Evolutionary conservation across 106 monocot species (phyloP).

Genomic region (Dioscorea zingiberensis): DNA sequence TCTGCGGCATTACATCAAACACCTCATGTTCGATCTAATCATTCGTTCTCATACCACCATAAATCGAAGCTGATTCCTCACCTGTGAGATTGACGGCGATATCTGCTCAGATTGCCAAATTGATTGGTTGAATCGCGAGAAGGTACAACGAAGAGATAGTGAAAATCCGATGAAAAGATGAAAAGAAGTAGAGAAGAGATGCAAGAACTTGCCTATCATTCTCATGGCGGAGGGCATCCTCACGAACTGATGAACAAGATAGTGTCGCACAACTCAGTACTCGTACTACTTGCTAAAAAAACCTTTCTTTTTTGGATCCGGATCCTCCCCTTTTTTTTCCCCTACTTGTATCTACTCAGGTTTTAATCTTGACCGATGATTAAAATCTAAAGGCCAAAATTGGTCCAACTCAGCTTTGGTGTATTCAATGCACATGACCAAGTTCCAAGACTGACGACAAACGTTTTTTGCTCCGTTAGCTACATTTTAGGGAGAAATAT

Average conservation of each 20-base stretch:
- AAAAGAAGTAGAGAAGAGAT: background rate
- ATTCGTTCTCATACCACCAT: background rate
- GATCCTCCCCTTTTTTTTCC: too few species aligned
- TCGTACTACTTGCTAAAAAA: too few species aligned
- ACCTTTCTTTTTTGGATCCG: too few species aligned
- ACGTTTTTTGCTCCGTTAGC: too few species aligned
- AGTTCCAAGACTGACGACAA: too few species aligned
- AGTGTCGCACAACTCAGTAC: too few species aligned
- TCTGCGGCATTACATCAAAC: slow-evolving; percentile 19
- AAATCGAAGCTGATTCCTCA: slow-evolving; percentile 7
- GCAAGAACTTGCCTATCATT: slow-evolving; percentile 45
- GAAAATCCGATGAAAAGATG: background rate
- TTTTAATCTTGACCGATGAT: too few species aligned
- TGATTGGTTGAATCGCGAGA: background rate
- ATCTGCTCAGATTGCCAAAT: slow-evolving; percentile 31
- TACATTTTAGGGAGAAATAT: too few species aligned
- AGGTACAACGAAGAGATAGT: background rate
- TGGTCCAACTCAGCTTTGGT: too few species aligned
- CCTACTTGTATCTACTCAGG: too few species aligned
- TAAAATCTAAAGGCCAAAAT: too few species aligned
- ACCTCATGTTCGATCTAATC: background rate
- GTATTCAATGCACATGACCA: too few species aligned
- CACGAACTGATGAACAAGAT: background rate
- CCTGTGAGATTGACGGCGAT: slow-evolving; percentile 94
- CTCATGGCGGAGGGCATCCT: slow-evolving; percentile 28